Conservation (phyloP, 495 filamentous ascomycete genomes). For the Talaromyces borbonicus region DNA sequence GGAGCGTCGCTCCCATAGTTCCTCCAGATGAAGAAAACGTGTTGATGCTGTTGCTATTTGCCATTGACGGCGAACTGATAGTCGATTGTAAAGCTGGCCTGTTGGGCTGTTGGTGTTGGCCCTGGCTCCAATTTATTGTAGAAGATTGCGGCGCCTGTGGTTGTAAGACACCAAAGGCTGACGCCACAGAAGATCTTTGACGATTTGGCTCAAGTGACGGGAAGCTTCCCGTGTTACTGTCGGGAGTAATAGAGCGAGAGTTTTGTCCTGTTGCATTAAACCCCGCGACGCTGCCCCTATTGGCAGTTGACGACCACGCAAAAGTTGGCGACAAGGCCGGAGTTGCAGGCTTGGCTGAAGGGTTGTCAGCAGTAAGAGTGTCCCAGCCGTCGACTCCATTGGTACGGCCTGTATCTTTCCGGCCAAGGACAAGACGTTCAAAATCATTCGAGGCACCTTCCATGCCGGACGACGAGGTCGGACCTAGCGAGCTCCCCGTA, state of each 20-base stretch:
- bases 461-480: constrained; percentile 12
- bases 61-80: not conserved
- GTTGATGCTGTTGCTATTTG: constrained; percentile 10
- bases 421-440: constrained; percentile 76
- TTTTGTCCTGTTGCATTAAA: constrained; percentile 13
- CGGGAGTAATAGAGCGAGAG: constrained; percentile 42
- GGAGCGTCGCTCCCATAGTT: constrained; percentile 14
- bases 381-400: constrained; percentile 29
- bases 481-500: constrained; percentile 18
- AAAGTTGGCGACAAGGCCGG: constrained; percentile 28
- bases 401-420: constrained; percentile 16
- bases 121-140: constrained; percentile 3
- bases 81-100: constrained; percentile 1
- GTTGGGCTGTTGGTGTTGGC: not conserved
- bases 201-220: constrained; percentile 37
- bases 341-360: constrained; percentile 15
- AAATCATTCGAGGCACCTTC: constrained; percentile 59
- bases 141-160: constrained; percentile 12
- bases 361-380: constrained; percentile 23
- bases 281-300: constrained; percentile 12
- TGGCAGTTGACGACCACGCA: constrained; percentile 33
- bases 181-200: constrained; percentile 19
- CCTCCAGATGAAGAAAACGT: constrained; percentile 10
- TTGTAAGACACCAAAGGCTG: constrained; percentile 26
- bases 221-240: constrained; percentile 39